phyloP scores from a whole-genome alignment of 352 stramenopile genomes.

The Globisporangium viniferum region DNA sequence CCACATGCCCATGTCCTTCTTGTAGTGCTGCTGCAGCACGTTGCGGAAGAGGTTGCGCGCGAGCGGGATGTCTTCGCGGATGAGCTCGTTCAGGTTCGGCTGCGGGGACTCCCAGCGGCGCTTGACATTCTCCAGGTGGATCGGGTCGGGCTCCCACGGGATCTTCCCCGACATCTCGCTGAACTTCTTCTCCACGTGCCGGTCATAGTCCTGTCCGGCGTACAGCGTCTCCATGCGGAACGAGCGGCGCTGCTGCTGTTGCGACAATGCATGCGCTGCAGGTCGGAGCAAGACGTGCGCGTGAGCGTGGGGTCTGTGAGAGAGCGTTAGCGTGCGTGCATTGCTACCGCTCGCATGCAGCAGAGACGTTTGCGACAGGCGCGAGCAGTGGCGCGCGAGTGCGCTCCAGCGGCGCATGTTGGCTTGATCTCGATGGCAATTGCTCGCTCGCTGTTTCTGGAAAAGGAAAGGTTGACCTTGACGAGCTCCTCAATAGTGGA shows the following conservation, averaged over 20 bases:
- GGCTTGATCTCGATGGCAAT: background rate
- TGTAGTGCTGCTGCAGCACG: slow-evolving; percentile 75
- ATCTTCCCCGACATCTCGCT: slow-evolving; percentile 71
- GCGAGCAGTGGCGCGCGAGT: slow-evolving; percentile 2
- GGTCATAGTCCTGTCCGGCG: slow-evolving; percentile 59
- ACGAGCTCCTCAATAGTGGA: background rate
- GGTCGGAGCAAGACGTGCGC: background rate
- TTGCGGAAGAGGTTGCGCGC: slow-evolving; percentile 78
- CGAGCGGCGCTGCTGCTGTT: slow-evolving; percentile 1
- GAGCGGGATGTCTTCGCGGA: slow-evolving; percentile 70
- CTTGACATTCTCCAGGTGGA: slow-evolving; percentile 56
- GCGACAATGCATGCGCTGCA: background rate
- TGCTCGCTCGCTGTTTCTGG: background rate
- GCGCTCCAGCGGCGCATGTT: slow-evolving; percentile 13
- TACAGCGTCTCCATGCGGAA: slow-evolving; percentile 60
- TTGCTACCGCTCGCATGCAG: background rate
- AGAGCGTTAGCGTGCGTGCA: background rate
- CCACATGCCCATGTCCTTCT: slow-evolving; percentile 88
- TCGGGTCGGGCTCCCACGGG: slow-evolving; percentile 69
- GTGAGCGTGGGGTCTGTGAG: background rate
- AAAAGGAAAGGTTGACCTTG: background rate
- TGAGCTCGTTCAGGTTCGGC: slow-evolving; percentile 76
- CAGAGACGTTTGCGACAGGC: background rate
- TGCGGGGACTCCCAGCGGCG: slow-evolving; percentile 50
- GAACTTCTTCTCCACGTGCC: slow-evolving; percentile 77